These are phyloP conservation scores for Xylariaceae sp. DNA, from an alignment of 2,329 filamentous ascomycete species.

Conservation along the genomic window DNA sequence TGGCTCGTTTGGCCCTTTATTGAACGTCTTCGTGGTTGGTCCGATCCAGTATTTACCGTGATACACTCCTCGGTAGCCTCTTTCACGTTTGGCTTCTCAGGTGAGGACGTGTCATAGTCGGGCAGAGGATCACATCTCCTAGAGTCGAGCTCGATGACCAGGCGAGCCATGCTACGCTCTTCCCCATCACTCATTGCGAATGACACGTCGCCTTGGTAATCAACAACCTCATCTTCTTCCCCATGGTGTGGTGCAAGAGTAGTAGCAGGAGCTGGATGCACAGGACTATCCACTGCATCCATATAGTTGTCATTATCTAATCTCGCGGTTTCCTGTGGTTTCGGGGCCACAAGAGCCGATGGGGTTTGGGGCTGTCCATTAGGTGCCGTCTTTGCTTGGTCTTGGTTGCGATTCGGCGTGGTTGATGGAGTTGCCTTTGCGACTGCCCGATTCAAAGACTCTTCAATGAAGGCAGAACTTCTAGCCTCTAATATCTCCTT, in stretches of 20 bases:
- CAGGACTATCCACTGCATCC: constrained; percentile 46
- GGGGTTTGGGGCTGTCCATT: constrained; percentile 8
- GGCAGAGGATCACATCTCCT: constrained; percentile 32
- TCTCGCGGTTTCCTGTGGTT: constrained; percentile 36
- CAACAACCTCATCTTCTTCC: too few relatives aligned
- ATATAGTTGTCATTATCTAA: constrained; percentile 46
- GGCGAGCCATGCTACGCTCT: constrained; percentile 44
- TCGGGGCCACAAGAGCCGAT: constrained; percentile 13
- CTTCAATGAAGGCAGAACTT: neutral
- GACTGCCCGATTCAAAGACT: neutral
- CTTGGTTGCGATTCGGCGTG: neutral
- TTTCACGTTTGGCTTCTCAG: constrained; percentile 22
- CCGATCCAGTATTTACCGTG: constrained; percentile 17
- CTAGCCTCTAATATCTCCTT: neutral
- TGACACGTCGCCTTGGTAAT: too few relatives aligned
- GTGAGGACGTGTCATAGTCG: constrained; percentile 24
- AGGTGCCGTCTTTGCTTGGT: neutral
- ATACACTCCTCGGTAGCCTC: constrained; percentile 21
- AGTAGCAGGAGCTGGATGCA: constrained; percentile 27
- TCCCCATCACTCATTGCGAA: constrained; percentile 37
- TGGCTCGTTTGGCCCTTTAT: constrained; percentile 8
- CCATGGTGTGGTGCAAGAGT: constrained; percentile 12
- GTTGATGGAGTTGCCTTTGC: neutral
- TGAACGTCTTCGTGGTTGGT: neutral
- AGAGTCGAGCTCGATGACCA: constrained; percentile 49